These are phyloP conservation scores for Fragaria vesca DNA, from an alignment of 306 rosid genomes.

Conservation along the genomic window DNA sequence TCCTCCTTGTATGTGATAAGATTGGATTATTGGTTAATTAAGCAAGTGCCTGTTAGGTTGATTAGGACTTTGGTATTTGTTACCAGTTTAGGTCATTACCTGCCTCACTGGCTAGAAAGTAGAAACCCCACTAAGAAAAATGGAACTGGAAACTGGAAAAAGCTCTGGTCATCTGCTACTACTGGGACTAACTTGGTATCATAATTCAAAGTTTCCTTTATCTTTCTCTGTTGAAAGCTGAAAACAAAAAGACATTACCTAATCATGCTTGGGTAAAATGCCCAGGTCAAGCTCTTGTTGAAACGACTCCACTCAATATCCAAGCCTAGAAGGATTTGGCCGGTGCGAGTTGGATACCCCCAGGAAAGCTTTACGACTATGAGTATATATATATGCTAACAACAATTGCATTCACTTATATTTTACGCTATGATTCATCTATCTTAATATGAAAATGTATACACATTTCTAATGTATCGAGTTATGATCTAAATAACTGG, in stretches of 20 bases:
- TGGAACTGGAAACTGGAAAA: background rate
- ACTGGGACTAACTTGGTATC: background rate
- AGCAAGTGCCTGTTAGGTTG: background rate
- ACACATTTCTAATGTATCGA: no score
- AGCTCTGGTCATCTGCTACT: background rate
- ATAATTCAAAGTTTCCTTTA: background rate
- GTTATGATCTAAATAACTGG: no score
- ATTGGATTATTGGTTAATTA: background rate
- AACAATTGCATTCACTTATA: no score
- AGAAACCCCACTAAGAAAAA: background rate
- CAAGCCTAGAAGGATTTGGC: background rate
- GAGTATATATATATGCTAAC: no score
- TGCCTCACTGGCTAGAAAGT: background rate
- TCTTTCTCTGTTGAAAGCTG: background rate
- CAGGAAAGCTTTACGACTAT: no score
- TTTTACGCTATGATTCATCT: no score
- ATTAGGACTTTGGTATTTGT: background rate
- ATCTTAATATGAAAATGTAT: no score
- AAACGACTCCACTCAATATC: background rate
- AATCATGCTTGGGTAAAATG: slow-evolving; percentile 5
- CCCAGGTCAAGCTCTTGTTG: background rate
- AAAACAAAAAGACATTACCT: slow-evolving; percentile 8
- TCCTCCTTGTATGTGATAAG: background rate
- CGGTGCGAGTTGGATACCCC: background rate
- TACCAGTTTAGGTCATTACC: background rate